Percentiles rank a stretch among this genome's conserved stretches.
Conservation (phyloP, 2,329 filamentous ascomycete species). For the Penicillium sp. region DNA sequence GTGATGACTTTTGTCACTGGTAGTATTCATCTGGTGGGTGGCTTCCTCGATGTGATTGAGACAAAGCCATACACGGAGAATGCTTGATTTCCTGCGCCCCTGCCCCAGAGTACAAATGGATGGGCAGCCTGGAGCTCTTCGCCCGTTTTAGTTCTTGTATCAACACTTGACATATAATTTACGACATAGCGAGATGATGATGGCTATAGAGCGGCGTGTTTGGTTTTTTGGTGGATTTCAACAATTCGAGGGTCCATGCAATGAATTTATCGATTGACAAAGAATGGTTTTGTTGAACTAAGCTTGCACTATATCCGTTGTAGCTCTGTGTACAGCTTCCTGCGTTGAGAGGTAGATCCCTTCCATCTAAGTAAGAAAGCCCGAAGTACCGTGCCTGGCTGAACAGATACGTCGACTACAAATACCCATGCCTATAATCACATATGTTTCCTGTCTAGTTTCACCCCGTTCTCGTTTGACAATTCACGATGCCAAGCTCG, state of each 20-base stretch:
- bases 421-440: not conserved
- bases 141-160: slow-evolving; percentile 23
- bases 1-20: slow-evolving; percentile 75
- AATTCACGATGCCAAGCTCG: not conserved
- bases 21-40: slow-evolving; percentile 81
- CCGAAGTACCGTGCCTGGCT: not conserved
- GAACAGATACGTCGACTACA: not conserved
- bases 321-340: no score
- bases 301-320: not conserved
- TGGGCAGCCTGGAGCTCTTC: slow-evolving; percentile 16
- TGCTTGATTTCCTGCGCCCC: slow-evolving; percentile 6
- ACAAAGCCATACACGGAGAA: slow-evolving; percentile 34
- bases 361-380: not conserved
- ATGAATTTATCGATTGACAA: slow-evolving; percentile 6
- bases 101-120: not conserved
- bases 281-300: not conserved
- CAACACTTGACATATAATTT: slow-evolving; percentile 24
- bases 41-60: slow-evolving; percentile 72
- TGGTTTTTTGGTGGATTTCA: slow-evolving; percentile 28
- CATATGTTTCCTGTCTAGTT: not conserved
- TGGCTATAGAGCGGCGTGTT: slow-evolving; percentile 19
- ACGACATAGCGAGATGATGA: slow-evolving; percentile 11
- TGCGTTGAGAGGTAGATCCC: not conserved
- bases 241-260: slow-evolving; percentile 26
- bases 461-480: not conserved